Base-by-base conservation (phyloP, 163 green algal species). In the Chlorella variabilis region DNA sequence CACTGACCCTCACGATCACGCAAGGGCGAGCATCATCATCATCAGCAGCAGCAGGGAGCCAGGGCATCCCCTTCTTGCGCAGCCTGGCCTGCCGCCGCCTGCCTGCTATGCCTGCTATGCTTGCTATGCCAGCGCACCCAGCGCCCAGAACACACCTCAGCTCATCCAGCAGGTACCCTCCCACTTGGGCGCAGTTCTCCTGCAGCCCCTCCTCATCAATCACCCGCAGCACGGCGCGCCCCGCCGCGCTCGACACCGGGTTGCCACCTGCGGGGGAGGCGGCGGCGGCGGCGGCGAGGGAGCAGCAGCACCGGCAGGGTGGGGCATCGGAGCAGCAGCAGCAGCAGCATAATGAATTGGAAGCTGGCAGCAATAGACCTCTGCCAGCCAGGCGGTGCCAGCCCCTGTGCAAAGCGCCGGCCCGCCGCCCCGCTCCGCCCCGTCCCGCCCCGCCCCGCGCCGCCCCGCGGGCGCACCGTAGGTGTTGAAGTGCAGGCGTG, bases 401-500 rank as follows among this genome's bases (percentile, higher is more conserved):
- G 45, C 45, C 15, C 11, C 11, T 15, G 45, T 54, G 45, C 45
- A 11, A 54, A 54, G 11, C 11, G 11, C 45, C 11, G 45, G 11
- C 15, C 45, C 45, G 45, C 11, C 15, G 15, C 45, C 45, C 45
- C 45, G 45, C 45, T 15, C 45, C 45, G 45, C 45, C 45, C 45
- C 45, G 11, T 15, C 11, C 20, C 51, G 4, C 5, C 15, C 51
- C 15, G 20, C 18, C 25, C 15, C 51, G 21, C 42, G 8, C 25
- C 51, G 4, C 20, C 59, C 59, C 27, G 5, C 27, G 27, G 7
- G 5, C 71, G 29, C 73, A 80, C 73, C 97, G 89, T 96, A 99
- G 63, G 96, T 99, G 91, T 99, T 99, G 91, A 99, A 98, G 88
- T 99, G 96, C 75, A 99, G 87, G 31, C 91, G 73, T 51, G 78